phyloP scores from a whole-genome alignment of 75 land plant species.

The Isoetes taiwanensis region DNA sequence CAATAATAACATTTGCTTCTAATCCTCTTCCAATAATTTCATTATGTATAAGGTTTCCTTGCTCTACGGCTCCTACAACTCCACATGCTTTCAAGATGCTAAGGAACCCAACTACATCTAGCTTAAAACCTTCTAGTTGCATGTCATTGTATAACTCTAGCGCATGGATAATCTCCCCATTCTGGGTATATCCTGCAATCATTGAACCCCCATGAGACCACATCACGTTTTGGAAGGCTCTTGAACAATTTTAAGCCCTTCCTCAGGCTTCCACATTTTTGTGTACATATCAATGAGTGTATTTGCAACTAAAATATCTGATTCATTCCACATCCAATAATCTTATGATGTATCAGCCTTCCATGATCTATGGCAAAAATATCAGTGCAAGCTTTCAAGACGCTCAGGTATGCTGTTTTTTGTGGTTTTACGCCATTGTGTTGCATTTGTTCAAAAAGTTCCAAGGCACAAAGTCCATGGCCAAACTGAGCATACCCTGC shows the following conservation, averaged over 20 bases:
- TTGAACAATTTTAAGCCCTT: constrained; percentile 1
- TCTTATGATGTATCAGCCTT: background rate
- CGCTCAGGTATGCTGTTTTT: no score
- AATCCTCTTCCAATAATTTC: constrained; percentile 6
- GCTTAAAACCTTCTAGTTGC: background rate
- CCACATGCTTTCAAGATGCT: background rate
- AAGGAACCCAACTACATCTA: background rate
- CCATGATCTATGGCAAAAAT: background rate
- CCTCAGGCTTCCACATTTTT: background rate
- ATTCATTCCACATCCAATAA: no score
- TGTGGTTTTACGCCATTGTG: no score
- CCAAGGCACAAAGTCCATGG: no score
- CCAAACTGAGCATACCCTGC: constrained; percentile 15
- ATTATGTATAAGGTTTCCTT: constrained; percentile 7
- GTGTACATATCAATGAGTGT: constrained; percentile 12
- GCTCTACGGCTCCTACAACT: background rate
- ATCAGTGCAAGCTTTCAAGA: constrained; percentile 1
- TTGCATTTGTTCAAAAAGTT: no score
- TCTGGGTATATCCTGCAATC: constrained; percentile 7
- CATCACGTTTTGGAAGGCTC: background rate
- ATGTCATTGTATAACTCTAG: constrained; percentile 2
- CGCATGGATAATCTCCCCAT: background rate
- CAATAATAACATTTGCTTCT: background rate
- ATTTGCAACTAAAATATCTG: constrained; percentile 4
- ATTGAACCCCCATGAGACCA: constrained; percentile 14